phyloP scores from a whole-genome alignment of 176 grass and related monocot species.

The Carex scoparia region DNA sequence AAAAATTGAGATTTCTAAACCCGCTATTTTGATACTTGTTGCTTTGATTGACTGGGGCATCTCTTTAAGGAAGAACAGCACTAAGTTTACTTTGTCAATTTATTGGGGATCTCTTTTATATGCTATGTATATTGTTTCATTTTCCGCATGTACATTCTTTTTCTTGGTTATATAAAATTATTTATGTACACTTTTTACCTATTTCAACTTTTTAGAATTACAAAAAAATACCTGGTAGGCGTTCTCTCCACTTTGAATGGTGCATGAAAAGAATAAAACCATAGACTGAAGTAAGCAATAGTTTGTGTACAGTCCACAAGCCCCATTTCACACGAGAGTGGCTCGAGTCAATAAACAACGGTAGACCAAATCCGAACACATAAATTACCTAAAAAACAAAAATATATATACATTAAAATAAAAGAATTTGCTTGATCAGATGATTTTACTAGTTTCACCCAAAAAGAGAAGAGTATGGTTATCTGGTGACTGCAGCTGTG shows the following conservation, averaged over 20 bases:
- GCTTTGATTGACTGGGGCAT: not conserved
- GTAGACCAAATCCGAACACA: constrained; percentile 79
- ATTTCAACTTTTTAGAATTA: not conserved
- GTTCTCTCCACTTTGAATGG: constrained; percentile 95
- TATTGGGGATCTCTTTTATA: not conserved
- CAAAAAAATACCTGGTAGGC: constrained; percentile 61
- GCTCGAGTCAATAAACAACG: constrained; percentile 62
- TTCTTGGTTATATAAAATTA: not conserved
- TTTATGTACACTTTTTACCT: constrained; percentile 2
- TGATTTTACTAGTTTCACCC: not conserved
- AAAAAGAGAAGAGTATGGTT: too few species aligned
- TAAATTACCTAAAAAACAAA: constrained; percentile 70
- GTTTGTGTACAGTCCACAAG: constrained; percentile 74
- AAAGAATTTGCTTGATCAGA: not conserved
- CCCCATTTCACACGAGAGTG: constrained; percentile 89
- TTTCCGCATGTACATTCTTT: not conserved
- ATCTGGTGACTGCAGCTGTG: too few species aligned
- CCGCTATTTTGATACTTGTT: not conserved
- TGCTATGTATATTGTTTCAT: not conserved
- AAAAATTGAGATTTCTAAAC: not conserved
- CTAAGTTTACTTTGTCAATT: not conserved
- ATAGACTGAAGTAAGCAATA: constrained; percentile 88
- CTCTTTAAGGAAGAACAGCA: not conserved
- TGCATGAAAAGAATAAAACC: constrained; percentile 83
- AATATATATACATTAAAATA: constrained; percentile 12